Conservation (phyloP, 2,329 filamentous ascomycete species). For the Trichoderma guizhouense region DNA sequence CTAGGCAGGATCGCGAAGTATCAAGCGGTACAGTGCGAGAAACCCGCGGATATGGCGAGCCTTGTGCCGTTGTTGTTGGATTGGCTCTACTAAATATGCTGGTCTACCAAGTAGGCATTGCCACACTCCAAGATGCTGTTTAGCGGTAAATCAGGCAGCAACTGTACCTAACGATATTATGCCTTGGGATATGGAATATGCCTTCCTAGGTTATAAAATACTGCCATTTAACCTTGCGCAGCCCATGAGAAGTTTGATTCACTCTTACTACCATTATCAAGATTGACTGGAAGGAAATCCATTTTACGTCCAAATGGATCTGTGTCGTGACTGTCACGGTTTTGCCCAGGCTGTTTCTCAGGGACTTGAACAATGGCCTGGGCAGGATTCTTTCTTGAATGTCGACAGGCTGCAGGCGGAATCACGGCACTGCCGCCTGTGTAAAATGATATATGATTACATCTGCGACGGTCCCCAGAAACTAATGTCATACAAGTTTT, state of each 20-base stretch:
- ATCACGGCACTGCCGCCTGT: neutral
- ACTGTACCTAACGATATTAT: neutral
- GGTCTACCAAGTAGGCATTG: neutral
- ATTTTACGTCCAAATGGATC: neutral
- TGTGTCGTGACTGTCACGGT: neutral
- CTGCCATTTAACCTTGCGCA: neutral
- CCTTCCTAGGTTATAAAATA: neutral
- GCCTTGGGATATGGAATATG: neutral
- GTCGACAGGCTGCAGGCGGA: neutral
- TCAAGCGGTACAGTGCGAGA: neutral
- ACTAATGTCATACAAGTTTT: rapidly evolving
- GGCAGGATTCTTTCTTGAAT: neutral
- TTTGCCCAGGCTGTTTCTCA: neutral
- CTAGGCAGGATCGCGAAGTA: neutral
- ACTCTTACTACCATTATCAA: neutral
- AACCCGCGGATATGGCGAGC: neutral
- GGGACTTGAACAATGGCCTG: neutral
- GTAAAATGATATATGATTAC: neutral
- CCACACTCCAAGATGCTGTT: neutral
- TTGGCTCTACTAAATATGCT: neutral
- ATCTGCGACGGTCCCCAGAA: neutral
- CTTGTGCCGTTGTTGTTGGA: neutral
- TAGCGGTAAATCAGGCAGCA: neutral
- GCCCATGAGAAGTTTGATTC: neutral
- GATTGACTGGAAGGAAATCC: neutral